Conservation (phyloP, 495 filamentous ascomycete species). For the Podospora fimiseda region DNA sequence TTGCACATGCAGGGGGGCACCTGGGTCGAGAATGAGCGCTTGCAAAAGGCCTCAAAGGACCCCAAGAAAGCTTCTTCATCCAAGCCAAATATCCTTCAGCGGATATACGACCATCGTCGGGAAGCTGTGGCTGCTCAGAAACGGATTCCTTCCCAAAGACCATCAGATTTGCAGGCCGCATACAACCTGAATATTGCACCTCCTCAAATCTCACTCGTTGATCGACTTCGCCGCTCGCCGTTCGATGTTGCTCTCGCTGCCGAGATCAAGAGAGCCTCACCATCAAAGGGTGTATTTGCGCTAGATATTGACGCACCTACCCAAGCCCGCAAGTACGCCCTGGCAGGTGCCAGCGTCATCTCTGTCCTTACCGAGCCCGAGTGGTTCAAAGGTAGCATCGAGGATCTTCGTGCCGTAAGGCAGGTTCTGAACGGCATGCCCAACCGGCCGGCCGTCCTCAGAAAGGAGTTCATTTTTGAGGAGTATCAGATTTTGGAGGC, state of each 20-base stretch:
- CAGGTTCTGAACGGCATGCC: conserved; percentile 83
- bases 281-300: conserved; percentile 92
- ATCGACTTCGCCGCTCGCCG: conserved; percentile 70
- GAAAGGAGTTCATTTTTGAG: conserved; percentile 97
- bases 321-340: conserved; percentile 86
- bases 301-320: conserved; percentile 78
- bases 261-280: conserved; percentile 94
- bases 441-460: conserved; percentile 82
- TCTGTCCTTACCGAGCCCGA: conserved; percentile 96
- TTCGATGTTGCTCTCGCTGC: conserved; percentile 85
- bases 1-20: conserved; percentile 78
- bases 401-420: conserved; percentile 83
- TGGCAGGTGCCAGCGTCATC: conserved; percentile 91
- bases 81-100: conserved; percentile 79
- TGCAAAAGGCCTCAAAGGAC: conserved; percentile 35
- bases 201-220: conserved; percentile 75
- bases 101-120: conserved; percentile 82
- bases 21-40: conserved; percentile 70
- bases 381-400: conserved; percentile 97
- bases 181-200: conserved; percentile 80
- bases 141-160: conserved; percentile 75
- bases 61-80: conserved; percentile 35
- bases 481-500: conserved; percentile 98
- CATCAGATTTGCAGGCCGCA: conserved; percentile 75
- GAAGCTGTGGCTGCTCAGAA: conserved; percentile 77